Percentiles rank a stretch among this genome's conserved stretches.
Conservation (phyloP, 208 protist species). For the Trypanosoma melophagium region DNA sequence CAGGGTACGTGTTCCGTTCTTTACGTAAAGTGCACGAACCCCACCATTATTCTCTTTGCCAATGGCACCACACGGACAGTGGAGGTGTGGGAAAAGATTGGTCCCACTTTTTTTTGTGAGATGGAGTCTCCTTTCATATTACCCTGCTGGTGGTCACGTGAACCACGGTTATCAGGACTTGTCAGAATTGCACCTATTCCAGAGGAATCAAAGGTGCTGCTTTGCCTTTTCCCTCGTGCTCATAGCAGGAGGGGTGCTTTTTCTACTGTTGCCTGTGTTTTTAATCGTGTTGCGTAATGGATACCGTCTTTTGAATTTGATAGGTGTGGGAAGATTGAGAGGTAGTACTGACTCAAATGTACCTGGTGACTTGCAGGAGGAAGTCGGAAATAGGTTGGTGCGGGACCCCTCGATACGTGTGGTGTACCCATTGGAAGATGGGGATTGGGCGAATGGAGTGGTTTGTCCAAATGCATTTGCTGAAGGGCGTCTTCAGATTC, state of each 20-base stretch:
- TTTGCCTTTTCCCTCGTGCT: background rate
- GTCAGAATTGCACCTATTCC: slow-evolving; percentile 17
- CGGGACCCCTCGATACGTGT: background rate
- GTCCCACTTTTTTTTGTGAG: slow-evolving; percentile 7
- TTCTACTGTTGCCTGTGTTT: background rate
- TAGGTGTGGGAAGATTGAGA: too few species aligned
- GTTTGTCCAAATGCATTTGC: background rate
- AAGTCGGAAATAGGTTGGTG: background rate
- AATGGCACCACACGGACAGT: background rate
- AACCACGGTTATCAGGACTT: background rate
- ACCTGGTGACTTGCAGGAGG: background rate
- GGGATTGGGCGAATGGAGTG: background rate
- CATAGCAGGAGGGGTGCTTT: background rate
- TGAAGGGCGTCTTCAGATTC: slow-evolving; percentile 10
- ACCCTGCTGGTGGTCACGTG: slow-evolving; percentile 13
- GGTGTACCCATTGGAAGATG: slow-evolving; percentile 5
- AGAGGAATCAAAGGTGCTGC: background rate
- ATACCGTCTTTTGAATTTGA: too few species aligned
- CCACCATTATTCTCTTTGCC: slow-evolving; percentile 5
- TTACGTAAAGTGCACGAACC: slow-evolving; percentile 9
- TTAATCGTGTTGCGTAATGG: too few species aligned
- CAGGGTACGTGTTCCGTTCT: slow-evolving; percentile 5
- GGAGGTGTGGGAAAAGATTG: slow-evolving; percentile 15
- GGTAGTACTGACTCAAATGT: background rate
- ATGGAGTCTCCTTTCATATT: background rate